Evolutionary conservation across 441 rosid genomes (phyloP).

Genomic region (Gossypium schwendimanii): DNA sequence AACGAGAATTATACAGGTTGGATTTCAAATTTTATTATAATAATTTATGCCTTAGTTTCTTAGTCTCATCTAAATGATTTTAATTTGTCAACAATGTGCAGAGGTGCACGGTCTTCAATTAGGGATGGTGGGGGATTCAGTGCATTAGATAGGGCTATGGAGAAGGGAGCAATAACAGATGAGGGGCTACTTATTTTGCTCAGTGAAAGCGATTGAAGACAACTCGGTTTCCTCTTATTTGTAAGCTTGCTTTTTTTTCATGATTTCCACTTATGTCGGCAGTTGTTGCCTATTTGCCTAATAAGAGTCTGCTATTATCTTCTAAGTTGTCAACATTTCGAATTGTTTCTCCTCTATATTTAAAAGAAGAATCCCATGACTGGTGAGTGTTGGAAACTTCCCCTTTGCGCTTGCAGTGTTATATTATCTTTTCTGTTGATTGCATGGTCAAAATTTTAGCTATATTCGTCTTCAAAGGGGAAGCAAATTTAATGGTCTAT

Average conservation of each 20-base stretch:
- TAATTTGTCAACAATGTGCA: conserved; percentile 21
- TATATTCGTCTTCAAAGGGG: not conserved
- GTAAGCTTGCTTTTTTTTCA: not conserved
- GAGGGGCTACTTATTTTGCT: conserved; percentile 75
- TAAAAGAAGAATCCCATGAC: not conserved
- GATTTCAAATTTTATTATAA: not conserved
- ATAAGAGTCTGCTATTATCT: not conserved
- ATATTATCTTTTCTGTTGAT: not conserved
- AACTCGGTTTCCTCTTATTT: not conserved
- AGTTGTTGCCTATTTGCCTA: not conserved
- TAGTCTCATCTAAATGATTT: not conserved
- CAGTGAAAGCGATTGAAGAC: conserved; percentile 40
- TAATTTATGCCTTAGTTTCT: not conserved
- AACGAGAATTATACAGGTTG: not conserved
- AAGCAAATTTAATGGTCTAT: not conserved
- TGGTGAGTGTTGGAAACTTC: not conserved
- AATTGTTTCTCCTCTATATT: not conserved
- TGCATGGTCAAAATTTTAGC: not conserved
- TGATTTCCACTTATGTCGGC: not conserved
- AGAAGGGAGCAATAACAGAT: conserved; percentile 82
- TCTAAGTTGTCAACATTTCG: not conserved
- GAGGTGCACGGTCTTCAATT: conserved; percentile 69
- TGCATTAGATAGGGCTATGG: conserved; percentile 85
- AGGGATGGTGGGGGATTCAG: conserved; percentile 72
- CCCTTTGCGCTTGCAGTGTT: not conserved